Evolutionary conservation across 2,329 filamentous ascomycete species (phyloP), one percentile per base, ranked within the genome.

Genomic region (Cytospora chrysosperma): DNA sequence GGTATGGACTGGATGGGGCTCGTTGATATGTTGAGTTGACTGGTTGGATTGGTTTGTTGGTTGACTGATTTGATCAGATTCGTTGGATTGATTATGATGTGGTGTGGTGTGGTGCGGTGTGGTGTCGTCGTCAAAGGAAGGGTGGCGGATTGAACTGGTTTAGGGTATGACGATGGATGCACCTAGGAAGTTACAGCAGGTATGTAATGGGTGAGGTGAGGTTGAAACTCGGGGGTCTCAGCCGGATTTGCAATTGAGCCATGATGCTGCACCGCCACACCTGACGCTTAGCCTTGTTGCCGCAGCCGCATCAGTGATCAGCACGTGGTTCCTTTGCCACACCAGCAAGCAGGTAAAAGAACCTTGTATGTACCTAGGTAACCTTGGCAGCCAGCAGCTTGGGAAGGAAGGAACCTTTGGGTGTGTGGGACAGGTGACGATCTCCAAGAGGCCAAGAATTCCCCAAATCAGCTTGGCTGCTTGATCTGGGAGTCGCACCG

Each of bases 231-330:
- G 54, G 56, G 54, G 40, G 19, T 30, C 37, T 24, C 37, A 50
- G 28, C 43, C 37, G 24, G 21, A 24, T 13, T n/a, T 21, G 21
- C n/a, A 1, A 47, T 43, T 43, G 32, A 1, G 40, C n/a, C n/a
- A n/a, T 40, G 13, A 43, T 21, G 40, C 7, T 47, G 43, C 54
- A 57, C 57, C 57, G 53, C 56, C 56, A 50, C 50, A 59, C 32
- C 43, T 40, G 43, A 24, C n/a, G 7, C 9, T 24, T 9, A 47
- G 43, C 43, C 43, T 47, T 47, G 19, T 13, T 24, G n/a, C 43
- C 8, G 43, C n/a, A 1, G 43, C 43, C 12, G 43, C 8, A 12
- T 8, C n/a, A 47, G n/a, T 47, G 43, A 34, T 34, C 9, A 43
- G 40, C 40, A 43, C 40, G 40, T 43, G 40, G 40, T n/a, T n/a